Evolutionary conservation across 2,329 filamentous ascomycete species (phyloP), one percentile per base, ranked within the genome.

Genomic region (Fusarium proliferatum): DNA sequence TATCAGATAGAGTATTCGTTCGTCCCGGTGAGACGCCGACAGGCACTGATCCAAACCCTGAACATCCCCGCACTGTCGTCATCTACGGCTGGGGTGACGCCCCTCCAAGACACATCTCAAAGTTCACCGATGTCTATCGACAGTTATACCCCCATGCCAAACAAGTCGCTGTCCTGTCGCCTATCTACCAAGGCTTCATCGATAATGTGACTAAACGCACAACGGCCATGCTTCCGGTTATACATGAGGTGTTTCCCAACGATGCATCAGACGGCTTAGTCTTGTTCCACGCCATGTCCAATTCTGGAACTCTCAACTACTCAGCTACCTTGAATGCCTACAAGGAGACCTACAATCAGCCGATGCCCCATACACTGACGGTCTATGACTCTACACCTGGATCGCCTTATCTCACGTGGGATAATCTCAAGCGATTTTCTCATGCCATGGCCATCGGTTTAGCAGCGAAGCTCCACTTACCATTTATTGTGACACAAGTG

Each of bases 61-160:
- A 16, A 10, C 36, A 62, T 4, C 65, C 65, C 6, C 41, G 26
- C 1, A 13, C 56, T 7, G n/a, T 68, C 5, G 17, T 68, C 21
- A 33, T 68, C 8, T 68, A 62, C 3, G 65, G 63, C n/a, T 68
- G 65, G 65, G 65, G 64, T 1, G 65, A 68, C 5, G 65, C 65
- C 3, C 55, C 42, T 7, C 55, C 65, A 15, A 68, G 52, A 9
- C 41, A 68, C 6, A 26, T 68, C 2, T 38, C 56, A 4, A 68
- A 68, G 2, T 68, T 68, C 17, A 28, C 55, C 2, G 30, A 68
- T 3, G 41, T 16, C 0, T 68, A 62, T 49, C 42, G 55, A 5
- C 19, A 23, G 1, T n/a, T 68, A 3, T 68, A 39, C 6, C 55
- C 65, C 4, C n/a, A 43, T 1, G 36, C 65, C 0, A 68, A 62